Conservation (phyloP, 768 basidiomycete species). For the Leccinum disarticulatum region DNA sequence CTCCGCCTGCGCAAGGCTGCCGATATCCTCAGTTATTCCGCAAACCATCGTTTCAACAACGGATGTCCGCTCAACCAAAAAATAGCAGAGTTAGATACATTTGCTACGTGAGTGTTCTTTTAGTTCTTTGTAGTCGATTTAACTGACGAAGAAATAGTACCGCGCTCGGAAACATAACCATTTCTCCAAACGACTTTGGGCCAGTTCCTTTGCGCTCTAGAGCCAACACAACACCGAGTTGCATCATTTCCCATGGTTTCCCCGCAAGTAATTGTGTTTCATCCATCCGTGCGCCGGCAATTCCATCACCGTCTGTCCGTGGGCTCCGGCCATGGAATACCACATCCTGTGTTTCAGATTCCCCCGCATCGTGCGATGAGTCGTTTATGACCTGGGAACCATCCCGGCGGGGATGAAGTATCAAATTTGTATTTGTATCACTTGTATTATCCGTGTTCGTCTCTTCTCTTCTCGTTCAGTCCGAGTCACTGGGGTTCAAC, state of each 20-base stretch:
- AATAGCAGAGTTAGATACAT: conserved; percentile 50
- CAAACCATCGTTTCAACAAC: conserved; percentile 35
- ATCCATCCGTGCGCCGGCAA: conserved; percentile 21
- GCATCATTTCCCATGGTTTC: conserved; percentile 8
- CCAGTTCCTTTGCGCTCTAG: conserved; percentile 12
- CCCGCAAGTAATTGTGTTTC: conserved; percentile 16
- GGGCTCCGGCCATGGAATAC: conserved; percentile 21
- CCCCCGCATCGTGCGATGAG: conserved; percentile 47
- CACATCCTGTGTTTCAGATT: conserved; percentile 21
- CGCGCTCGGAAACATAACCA: conserved; percentile 38
- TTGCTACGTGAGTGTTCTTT: conserved; percentile 46
- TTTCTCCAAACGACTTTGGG: conserved; percentile 27
- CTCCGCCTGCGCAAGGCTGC: conserved; percentile 59
- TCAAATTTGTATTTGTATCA: neutral
- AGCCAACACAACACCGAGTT: conserved; percentile 12
- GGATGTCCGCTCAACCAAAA: conserved; percentile 42
- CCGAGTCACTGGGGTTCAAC: neutral
- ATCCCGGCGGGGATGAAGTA: conserved; percentile 34
- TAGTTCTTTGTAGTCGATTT: neutral
- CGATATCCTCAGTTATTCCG: conserved; percentile 51
- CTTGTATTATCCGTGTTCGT: neutral
- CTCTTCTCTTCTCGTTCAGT: neutral
- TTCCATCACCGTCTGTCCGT: conserved; percentile 18
- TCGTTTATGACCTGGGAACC: conserved; percentile 66
- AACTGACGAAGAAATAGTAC: conserved; percentile 34